Conservation (phyloP, 2,329 filamentous ascomycete genomes). For the Microascus cirrosus region DNA sequence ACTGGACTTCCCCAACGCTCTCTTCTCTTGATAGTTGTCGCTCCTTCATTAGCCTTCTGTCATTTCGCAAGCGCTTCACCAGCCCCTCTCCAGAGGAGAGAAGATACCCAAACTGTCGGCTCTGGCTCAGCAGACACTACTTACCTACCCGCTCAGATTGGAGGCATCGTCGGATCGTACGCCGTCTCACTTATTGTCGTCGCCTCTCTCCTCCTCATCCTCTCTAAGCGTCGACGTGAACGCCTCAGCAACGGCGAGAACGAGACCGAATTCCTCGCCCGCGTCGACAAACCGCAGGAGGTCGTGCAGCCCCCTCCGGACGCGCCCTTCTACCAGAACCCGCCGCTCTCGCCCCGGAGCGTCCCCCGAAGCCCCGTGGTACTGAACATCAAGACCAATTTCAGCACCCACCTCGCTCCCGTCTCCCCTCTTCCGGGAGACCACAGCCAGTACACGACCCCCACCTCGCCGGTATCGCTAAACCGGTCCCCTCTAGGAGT, state of each 20-base stretch:
- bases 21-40: constrained; percentile 9
- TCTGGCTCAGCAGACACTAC: constrained; percentile 16
- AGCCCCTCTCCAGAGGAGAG: constrained; percentile 9
- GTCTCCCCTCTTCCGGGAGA: not conserved
- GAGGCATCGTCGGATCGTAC: constrained; percentile 77
- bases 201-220: constrained; percentile 51
- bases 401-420: constrained; percentile 12
- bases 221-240: constrained; percentile 44
- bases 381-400: constrained; percentile 1
- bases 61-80: constrained; percentile 18
- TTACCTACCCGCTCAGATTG: constrained; percentile 65
- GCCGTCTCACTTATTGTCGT: constrained; percentile 65
- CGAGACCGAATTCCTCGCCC: constrained; percentile 30
- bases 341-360: constrained; percentile 9
- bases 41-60: constrained; percentile 10
- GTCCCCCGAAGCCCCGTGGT: constrained; percentile 10
- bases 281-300: constrained; percentile 2
- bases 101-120: constrained; percentile 5
- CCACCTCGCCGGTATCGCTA: constrained; percentile 31
- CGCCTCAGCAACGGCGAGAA: constrained; percentile 41
- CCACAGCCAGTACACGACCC: constrained; percentile 9
- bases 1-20: constrained; percentile 8
- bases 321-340: constrained; percentile 3
- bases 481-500: constrained; percentile 42
- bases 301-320: not conserved